Base-by-base conservation (phyloP, 805 yeast genomes). In the Kluyveromyces lactis region DNA sequence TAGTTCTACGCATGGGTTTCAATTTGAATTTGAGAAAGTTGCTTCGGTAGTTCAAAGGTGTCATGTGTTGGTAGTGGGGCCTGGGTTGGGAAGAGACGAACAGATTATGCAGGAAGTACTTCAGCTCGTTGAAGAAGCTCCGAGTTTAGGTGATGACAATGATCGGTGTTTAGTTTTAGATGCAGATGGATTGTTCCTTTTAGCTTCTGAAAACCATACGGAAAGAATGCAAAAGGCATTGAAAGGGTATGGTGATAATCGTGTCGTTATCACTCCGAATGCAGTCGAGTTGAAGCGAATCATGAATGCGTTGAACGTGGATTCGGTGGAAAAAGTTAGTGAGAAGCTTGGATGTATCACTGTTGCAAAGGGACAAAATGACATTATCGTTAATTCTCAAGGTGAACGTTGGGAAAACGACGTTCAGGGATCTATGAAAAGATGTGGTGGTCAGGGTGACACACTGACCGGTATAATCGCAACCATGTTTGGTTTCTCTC, bases 361-460 rank as follows among this genome's bases (percentile, higher is more conserved):
- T 15, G 53, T 92, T 13, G 75, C 81, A 26, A 92, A 92, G 59
- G 97, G 97, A 2, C 40, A 50, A 0, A 47, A 49, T 2, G 98
- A 92, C 53, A 47, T 73, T 27, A 80, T 52, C n/a, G 56, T 45
- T 32, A 47, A 47, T 6, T 47, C 87, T 9, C 81, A 77, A 4
- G 64, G 69, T 37, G 75, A 73, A 2, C 66, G 62, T 3, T 53
- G 58, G 4, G 50, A 62, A 3, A 72, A 70, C 44, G 68, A 68
- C 26, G 53, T 66, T 24, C 51, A 57, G 12, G 97, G 97, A 1
- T 80, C 92, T 5, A 60, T 64, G 36, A 81, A 85, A 53, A 69
- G 98, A 39, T 94, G 85, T 6, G 96, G 97, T 10, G 98, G 98
- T 0, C 97, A 92, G 63, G 98, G 98, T 18, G 98, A 92, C 52